These are phyloP conservation scores for Pharnaceum exiguum DNA, from an alignment of 148 eudicot genomes.

Conservation along the genomic window DNA sequence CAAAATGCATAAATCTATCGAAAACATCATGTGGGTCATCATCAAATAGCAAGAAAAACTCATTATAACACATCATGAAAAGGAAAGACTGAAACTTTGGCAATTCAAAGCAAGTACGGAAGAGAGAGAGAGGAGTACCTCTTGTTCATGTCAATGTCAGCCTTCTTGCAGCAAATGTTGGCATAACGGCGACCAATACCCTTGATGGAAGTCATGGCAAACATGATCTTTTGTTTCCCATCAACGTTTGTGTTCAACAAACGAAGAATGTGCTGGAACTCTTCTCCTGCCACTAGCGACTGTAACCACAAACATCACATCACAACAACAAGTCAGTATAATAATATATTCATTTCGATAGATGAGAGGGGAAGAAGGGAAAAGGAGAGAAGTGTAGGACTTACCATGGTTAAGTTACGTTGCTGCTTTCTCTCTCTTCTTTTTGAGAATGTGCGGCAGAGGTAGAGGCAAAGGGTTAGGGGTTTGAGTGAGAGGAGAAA, in stretches of 20 bases:
- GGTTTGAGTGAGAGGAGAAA: too few species aligned
- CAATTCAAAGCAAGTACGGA: background rate
- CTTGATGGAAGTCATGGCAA: constrained; percentile 85
- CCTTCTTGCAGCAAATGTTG: constrained; percentile 89
- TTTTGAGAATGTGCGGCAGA: too few species aligned
- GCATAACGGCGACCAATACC: constrained; percentile 95
- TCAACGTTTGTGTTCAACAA: constrained; percentile 87
- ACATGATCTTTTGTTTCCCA: constrained; percentile 93
- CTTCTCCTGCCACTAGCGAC: constrained; percentile 84
- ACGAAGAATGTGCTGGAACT: constrained; percentile 89
- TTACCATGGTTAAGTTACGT: too few species aligned
- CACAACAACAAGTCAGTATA: background rate
- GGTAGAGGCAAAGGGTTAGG: too few species aligned
- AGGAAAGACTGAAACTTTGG: background rate
- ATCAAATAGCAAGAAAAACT: too few species aligned
- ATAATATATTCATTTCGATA: background rate
- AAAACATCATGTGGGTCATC: too few species aligned
- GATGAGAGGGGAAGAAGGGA: too few species aligned
- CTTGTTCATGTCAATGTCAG: constrained; percentile 92
- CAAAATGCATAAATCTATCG: too few species aligned
- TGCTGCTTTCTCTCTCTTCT: too few species aligned
- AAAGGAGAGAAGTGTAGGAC: too few species aligned
- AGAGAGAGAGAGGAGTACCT: constrained; percentile 30
- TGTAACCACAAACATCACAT: constrained; percentile 24
- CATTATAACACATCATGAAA: too few species aligned